Base-by-base conservation (phyloP, 2,329 filamentous ascomycete genomes). In the Cladosporium sp. region DNA sequence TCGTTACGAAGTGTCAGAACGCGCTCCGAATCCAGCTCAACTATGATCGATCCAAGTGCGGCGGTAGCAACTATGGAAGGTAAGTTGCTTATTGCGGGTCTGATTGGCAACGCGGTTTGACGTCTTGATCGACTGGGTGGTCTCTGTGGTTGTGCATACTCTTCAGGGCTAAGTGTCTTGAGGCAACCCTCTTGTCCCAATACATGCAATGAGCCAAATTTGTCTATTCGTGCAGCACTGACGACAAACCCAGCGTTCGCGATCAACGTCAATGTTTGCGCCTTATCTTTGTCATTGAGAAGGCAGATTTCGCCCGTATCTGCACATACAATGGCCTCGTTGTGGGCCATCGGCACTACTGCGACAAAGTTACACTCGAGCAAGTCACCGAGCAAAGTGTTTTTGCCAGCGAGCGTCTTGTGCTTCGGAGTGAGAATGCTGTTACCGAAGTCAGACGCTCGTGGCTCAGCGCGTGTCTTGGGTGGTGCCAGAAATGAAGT, bases 251-350 rank as follows among this genome's bases (percentile, higher is more conserved):
- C 82, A 29, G 85, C 73, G 38, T 81, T 78, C 32, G 83, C 76
- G 29, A 89, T 75, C 51, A 83, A 82, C 38, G 77, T 74, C 41
- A 96, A 72, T 57, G 82, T 87, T 67, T 86, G 85, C 54, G 83
- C 80, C 54, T 83, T 84, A 45, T 80, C 82, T 27, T 78, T 79
- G 57, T 95, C 87, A 55, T 96, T 86, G 27, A 96, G 74, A 25
- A 95, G 73, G 67, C 92, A 97, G n/a, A 98, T 75, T 62, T 94
- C 86, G 22, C 93, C 93, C 52, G 82, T 80, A 62, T 96, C 91
- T 3, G 92, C 88, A 69, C 89, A 93, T 36, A 97, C 75, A 35
- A 97, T 79, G 15, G 90, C 85, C 60, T 84, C 86, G 36, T 78
- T 79, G 30, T 87, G 81, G 32, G 86, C 84, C 29, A 95, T 79